Evolutionary conservation across 768 basidiomycete species (phyloP).

Genomic region (Suillus subaureus): DNA sequence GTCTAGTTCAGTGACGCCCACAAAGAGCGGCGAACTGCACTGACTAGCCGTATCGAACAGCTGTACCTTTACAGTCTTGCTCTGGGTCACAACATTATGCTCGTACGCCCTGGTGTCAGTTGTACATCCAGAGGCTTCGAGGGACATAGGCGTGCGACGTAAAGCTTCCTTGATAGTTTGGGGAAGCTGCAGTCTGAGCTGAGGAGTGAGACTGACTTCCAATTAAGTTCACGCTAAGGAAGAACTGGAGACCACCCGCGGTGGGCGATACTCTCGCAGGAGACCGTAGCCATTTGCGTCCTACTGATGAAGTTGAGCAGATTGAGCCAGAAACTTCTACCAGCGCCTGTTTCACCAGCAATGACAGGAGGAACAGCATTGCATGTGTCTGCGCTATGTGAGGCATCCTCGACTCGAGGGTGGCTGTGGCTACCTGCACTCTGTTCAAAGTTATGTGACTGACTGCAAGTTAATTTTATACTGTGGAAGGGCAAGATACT

Average conservation of each 20-base stretch:
- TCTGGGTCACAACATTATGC: background rate
- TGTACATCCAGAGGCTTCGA: constrained; percentile 13
- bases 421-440: too few relatives aligned
- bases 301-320: too few relatives aligned
- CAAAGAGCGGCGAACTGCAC: background rate
- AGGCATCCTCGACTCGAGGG: too few relatives aligned
- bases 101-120: background rate
- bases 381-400: too few relatives aligned
- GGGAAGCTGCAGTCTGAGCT: background rate
- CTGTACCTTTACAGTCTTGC: background rate
- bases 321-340: too few relatives aligned
- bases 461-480: background rate
- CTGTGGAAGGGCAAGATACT: background rate
- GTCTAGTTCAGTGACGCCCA: background rate
- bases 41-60: background rate
- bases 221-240: background rate
- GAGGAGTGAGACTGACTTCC: background rate
- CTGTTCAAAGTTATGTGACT: background rate
- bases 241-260: background rate
- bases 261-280: too few relatives aligned
- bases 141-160: background rate
- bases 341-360: too few relatives aligned
- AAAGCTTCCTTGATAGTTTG: background rate
- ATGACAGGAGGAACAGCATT: too few relatives aligned
- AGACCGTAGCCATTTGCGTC: too few relatives aligned